These are phyloP conservation scores for Yarrowia porcina DNA, from an alignment of 805 yeast genomes.

Conservation along the genomic window DNA sequence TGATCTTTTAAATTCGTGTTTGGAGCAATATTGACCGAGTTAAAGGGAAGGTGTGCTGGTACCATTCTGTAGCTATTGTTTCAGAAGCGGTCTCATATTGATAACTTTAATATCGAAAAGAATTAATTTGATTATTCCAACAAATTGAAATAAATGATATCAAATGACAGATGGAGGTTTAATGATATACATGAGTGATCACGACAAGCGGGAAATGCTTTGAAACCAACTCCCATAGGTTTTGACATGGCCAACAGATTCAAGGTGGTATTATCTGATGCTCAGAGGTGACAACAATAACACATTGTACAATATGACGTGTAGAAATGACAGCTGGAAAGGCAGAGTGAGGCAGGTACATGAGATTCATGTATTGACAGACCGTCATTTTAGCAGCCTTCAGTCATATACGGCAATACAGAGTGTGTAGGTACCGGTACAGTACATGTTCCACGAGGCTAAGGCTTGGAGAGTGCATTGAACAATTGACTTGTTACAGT, in stretches of 20 bases:
- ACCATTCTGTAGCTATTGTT: neutral
- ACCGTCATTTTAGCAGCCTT: too few relatives aligned
- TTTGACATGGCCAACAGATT: neutral
- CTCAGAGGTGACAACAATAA: neutral
- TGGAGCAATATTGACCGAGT: neutral
- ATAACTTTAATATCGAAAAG: neutral
- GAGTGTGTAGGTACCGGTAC: too few relatives aligned
- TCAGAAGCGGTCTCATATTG: neutral
- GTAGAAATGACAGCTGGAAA: too few relatives aligned
- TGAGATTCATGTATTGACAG: too few relatives aligned
- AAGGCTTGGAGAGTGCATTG: neutral
- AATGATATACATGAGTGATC: neutral
- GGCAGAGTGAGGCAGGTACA: too few relatives aligned
- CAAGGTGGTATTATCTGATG: neutral
- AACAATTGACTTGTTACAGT: neutral
- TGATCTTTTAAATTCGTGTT: neutral
- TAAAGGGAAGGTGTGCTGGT: neutral
- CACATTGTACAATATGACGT: too few relatives aligned
- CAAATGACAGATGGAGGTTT: neutral
- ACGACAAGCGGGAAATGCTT: too few relatives aligned
- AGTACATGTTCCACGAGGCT: neutral
- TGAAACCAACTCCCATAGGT: neutral
- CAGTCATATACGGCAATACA: too few relatives aligned
- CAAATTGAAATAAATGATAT: neutral
- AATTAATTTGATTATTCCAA: neutral